Percentiles rank a stretch among this genome's conserved stretches.
These are phyloP conservation scores for Plantago elongata DNA, from an alignment of 257 asterid species.

Conservation along the genomic window DNA sequence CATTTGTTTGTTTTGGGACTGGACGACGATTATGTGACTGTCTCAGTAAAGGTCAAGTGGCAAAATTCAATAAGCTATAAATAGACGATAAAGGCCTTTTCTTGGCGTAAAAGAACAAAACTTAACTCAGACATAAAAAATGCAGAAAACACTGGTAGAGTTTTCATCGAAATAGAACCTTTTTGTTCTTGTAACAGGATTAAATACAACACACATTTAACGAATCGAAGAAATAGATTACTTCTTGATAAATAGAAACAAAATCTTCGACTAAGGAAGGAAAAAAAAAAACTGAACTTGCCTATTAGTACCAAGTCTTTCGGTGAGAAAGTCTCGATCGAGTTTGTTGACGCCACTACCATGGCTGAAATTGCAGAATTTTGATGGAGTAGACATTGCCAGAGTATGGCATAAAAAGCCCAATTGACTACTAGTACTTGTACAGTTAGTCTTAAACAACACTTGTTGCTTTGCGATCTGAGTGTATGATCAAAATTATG, in stretches of 20 bases:
- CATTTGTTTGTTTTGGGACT: too few relatives aligned
- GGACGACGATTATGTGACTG: too few relatives aligned
- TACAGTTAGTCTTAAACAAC: not conserved
- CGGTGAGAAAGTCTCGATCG: slow-evolving; percentile 13
- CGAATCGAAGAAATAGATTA: slow-evolving; percentile 1
- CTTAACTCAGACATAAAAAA: not conserved
- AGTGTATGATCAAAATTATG: too few relatives aligned
- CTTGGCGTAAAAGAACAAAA: not conserved
- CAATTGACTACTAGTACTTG: not conserved
- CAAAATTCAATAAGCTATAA: too few relatives aligned
- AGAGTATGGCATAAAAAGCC: not conserved
- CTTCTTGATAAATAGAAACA: not conserved
- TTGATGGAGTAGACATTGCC: slow-evolving; percentile 34
- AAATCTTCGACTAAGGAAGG: not conserved
- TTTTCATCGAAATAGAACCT: too few relatives aligned
- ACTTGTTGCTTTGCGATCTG: too few relatives aligned
- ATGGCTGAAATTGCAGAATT: slow-evolving; percentile 32
- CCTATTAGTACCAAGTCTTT: slow-evolving; percentile 25
- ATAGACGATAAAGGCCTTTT: not conserved
- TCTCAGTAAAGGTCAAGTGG: too few relatives aligned
- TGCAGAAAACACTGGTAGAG: too few relatives aligned
- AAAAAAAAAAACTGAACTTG: slow-evolving; percentile 15
- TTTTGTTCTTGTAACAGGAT: not conserved
- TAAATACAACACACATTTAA: not conserved
- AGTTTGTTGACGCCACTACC: slow-evolving; percentile 28